Evolutionary conservation across 1,284 basidiomycete species (phyloP).

Genomic region (Ceratobasidium sp.): DNA sequence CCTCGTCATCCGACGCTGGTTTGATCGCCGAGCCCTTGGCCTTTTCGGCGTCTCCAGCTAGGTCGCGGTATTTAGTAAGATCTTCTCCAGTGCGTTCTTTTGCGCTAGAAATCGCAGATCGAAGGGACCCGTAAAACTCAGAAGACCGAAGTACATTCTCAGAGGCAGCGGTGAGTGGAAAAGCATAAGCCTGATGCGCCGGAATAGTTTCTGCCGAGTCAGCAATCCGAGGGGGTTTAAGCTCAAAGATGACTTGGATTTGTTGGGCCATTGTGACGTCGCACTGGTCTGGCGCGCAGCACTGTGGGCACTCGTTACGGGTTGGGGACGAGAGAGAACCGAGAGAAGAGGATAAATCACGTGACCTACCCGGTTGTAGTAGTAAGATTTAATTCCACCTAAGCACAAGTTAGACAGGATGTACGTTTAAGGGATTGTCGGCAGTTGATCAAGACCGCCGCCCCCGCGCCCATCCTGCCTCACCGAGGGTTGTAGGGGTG

Average conservation of each 20-base stretch:
- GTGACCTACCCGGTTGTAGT: constrained; percentile 5
- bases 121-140: constrained; percentile 28
- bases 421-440: constrained; percentile 11
- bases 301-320: background rate
- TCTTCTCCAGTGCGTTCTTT: constrained; percentile 19
- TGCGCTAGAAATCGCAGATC: constrained; percentile 16
- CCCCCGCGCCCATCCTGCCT: constrained; percentile 6
- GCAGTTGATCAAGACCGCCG: constrained; percentile 13
- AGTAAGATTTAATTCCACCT: no score
- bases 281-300: no score
- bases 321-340: constrained; percentile 3
- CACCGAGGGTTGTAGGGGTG: constrained; percentile 12
- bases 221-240: constrained; percentile 7
- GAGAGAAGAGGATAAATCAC: constrained; percentile 6
- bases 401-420: no score
- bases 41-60: constrained; percentile 22
- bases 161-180: constrained; percentile 8
- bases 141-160: background rate
- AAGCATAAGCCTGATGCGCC: constrained; percentile 25
- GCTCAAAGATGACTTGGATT: constrained; percentile 20
- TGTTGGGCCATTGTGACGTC: constrained; percentile 22
- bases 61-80: constrained; percentile 29
- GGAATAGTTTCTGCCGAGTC: constrained; percentile 2
- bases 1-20: constrained; percentile 27
- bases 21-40: background rate